phyloP scores from a whole-genome alignment of 2,329 filamentous ascomycete species.

The Stylonectria norvegica region DNA sequence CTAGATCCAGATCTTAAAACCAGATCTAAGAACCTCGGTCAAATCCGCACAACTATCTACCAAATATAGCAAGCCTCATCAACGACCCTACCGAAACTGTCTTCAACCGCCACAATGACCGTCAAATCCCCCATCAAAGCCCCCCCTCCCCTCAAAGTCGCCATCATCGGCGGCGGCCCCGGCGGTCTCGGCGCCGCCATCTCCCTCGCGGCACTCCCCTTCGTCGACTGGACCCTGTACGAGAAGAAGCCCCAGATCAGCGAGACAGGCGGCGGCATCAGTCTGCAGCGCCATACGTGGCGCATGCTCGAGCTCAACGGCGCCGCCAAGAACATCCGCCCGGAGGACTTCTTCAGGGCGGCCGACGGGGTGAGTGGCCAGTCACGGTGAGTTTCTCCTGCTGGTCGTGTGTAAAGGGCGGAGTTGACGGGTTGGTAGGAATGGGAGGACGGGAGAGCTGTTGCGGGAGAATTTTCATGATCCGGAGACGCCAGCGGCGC shows the following conservation, averaged over 20 bases:
- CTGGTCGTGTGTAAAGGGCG: background rate
- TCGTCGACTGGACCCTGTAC: slow-evolving; percentile 33
- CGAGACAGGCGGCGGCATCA: slow-evolving; percentile 37
- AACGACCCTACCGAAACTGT: background rate
- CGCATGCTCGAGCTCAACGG: slow-evolving; percentile 32
- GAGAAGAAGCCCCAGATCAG: slow-evolving; percentile 36
- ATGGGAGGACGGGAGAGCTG: slow-evolving; percentile 31
- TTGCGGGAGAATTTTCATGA: slow-evolving; percentile 20
- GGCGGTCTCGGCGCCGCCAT: slow-evolving; percentile 32
- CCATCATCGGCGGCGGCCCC: slow-evolving; percentile 29
- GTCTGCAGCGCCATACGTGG: slow-evolving; percentile 35
- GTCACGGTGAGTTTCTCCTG: slow-evolving; percentile 14
- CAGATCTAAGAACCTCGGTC: too few relatives aligned
- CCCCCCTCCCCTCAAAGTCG: slow-evolving; percentile 15
- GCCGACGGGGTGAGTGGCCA: slow-evolving; percentile 24
- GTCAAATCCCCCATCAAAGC: slow-evolving; percentile 17
- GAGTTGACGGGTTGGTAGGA: slow-evolving; percentile 17
- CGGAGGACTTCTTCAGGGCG: slow-evolving; percentile 30
- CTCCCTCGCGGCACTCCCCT: slow-evolving; percentile 25
- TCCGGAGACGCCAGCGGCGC: slow-evolving; percentile 22
- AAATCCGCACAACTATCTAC: too few relatives aligned
- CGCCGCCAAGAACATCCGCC: slow-evolving; percentile 29
- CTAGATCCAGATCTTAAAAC: too few relatives aligned
- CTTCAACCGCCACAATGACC: slow-evolving; percentile 9
- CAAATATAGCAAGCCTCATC: too few relatives aligned